Conservation (phyloP, 2,329 filamentous ascomycete genomes). For the Eutypa lata region DNA sequence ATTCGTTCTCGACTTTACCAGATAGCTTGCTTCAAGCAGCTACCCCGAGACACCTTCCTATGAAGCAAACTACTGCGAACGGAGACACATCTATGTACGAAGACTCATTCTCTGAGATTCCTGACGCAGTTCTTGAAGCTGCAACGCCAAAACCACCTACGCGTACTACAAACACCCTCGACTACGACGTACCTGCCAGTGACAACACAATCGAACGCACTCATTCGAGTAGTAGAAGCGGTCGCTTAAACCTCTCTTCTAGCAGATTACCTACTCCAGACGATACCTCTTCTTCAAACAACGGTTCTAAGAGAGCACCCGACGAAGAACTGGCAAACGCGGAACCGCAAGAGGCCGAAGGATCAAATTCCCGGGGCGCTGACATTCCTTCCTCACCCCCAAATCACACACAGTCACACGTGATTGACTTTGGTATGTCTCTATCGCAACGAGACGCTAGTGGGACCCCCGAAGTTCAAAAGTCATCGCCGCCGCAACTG, state of each 20-base stretch:
- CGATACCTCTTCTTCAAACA: slow-evolving; percentile 39
- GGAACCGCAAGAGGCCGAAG: slow-evolving; percentile 7
- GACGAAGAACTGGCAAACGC: slow-evolving; percentile 18
- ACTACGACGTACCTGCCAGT: slow-evolving; percentile 6
- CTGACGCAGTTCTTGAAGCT: slow-evolving; percentile 46
- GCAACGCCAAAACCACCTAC: slow-evolving; percentile 40
- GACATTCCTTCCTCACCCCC: slow-evolving; percentile 35
- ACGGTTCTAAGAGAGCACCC: slow-evolving; percentile 27
- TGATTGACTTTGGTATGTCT: slow-evolving; percentile 20
- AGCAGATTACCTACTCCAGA: slow-evolving; percentile 52
- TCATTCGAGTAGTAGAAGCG: slow-evolving; percentile 28
- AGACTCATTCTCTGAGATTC: slow-evolving; percentile 57
- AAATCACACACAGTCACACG: slow-evolving; percentile 18
- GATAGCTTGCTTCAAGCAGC: slow-evolving; percentile 29
- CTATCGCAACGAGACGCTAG: slow-evolving; percentile 18
- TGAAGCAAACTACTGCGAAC: slow-evolving; percentile 15
- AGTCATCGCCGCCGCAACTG: slow-evolving; percentile 17
- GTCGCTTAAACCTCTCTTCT: slow-evolving; percentile 32
- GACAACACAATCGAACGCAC: slow-evolving; percentile 10
- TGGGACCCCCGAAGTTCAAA: slow-evolving; percentile 14
- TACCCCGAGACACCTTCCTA: slow-evolving; percentile 25
- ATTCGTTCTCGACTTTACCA: slow-evolving; percentile 34
- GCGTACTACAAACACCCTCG: slow-evolving; percentile 5
- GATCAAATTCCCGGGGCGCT: slow-evolving; percentile 14
- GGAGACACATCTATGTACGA: slow-evolving; percentile 40